These are phyloP conservation scores for Pugionium cornutum DNA, from an alignment of 345 rosid species.

Conservation along the genomic window DNA sequence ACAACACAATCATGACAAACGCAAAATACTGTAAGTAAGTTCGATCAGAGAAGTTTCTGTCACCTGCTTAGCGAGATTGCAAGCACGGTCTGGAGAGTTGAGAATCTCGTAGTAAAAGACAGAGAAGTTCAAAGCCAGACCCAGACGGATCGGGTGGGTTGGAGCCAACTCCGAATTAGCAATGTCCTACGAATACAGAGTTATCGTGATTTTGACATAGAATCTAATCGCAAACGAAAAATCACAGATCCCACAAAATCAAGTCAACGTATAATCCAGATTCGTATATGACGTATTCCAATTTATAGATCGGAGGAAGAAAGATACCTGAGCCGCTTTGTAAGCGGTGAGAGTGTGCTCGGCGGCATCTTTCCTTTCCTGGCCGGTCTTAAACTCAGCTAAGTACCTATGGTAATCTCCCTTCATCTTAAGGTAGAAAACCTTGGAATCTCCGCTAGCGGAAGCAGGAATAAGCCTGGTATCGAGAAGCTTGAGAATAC, in stretches of 20 bases:
- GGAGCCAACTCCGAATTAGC: slow-evolving; percentile 85
- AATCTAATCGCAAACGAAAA: background rate
- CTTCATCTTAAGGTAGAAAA: slow-evolving; percentile 91
- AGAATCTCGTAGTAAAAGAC: slow-evolving; percentile 90
- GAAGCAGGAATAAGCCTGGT: slow-evolving; percentile 71
- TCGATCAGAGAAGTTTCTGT: background rate
- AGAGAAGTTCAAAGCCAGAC: slow-evolving; percentile 86
- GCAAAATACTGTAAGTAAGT: background rate
- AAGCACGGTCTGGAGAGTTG: slow-evolving; percentile 92
- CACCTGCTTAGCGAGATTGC: slow-evolving; percentile 92
- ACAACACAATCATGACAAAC: background rate
- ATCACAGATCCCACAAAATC: slow-evolving; percentile 15
- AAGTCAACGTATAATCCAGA: background rate
- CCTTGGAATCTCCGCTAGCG: slow-evolving; percentile 76
- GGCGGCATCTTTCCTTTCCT: slow-evolving; percentile 88
- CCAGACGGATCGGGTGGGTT: slow-evolving; percentile 85
- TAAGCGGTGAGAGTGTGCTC: slow-evolving; percentile 86
- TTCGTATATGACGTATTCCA: background rate
- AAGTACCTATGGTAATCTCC: slow-evolving; percentile 14
- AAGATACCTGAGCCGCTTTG: slow-evolving; percentile 81
- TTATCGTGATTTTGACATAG: slow-evolving; percentile 20
- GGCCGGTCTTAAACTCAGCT: slow-evolving; percentile 39
- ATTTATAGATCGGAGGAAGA: slow-evolving; percentile 8
- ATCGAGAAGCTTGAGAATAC: slow-evolving; percentile 85
- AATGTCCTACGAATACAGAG: slow-evolving; percentile 61